A percentile compares a stretch with the other conserved stretches of the same genome.
These are phyloP conservation scores for Rhizopus delemar DNA, from an alignment of 371 early-diverging fungal genomes.

Conservation along the genomic window DNA sequence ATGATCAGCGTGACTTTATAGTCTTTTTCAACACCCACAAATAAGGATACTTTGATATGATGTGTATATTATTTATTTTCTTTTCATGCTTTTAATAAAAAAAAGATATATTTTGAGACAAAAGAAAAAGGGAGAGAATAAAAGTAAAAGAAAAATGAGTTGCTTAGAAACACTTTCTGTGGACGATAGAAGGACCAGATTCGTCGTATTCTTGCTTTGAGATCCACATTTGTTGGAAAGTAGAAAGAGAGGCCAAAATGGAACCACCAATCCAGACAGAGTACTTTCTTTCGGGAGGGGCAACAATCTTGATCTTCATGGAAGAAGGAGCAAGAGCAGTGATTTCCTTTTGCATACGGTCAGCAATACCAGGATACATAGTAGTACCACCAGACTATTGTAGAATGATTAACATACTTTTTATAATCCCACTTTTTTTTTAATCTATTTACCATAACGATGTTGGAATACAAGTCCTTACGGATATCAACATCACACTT, in stretches of 20 bases:
- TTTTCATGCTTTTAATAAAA: constrained; percentile 6
- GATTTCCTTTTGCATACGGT: constrained; percentile 98
- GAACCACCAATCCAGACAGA: constrained; percentile 99
- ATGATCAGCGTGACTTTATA: neutral
- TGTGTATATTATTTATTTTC: neutral
- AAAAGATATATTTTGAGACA: constrained; percentile 8
- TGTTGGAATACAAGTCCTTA: constrained; percentile 95
- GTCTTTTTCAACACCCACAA: neutral
- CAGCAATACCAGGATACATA: constrained; percentile 97
- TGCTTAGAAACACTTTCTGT: constrained; percentile 97
- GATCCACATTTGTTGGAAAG: constrained; percentile 99
- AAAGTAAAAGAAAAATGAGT: constrained; percentile 1
- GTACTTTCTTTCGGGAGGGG: constrained; percentile 99
- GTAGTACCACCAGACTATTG: constrained; percentile 77
- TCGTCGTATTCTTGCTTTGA: constrained; percentile 98
- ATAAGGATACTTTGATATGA: neutral
- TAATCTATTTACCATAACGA: constrained; percentile 72
- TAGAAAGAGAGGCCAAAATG: constrained; percentile 98
- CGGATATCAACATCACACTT: constrained; percentile 98
- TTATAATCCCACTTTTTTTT: constrained; percentile 11
- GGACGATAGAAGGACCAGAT: constrained; percentile 96
- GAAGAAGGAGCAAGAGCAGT: constrained; percentile 96
- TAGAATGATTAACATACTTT: neutral
- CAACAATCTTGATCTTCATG: constrained; percentile 99
- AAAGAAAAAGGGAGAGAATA: constrained; percentile 1